Evolutionary conservation across 306 rosid species (phyloP), one percentile per base, ranked within the genome.

Genomic region (Echinosophora koreensis): DNA sequence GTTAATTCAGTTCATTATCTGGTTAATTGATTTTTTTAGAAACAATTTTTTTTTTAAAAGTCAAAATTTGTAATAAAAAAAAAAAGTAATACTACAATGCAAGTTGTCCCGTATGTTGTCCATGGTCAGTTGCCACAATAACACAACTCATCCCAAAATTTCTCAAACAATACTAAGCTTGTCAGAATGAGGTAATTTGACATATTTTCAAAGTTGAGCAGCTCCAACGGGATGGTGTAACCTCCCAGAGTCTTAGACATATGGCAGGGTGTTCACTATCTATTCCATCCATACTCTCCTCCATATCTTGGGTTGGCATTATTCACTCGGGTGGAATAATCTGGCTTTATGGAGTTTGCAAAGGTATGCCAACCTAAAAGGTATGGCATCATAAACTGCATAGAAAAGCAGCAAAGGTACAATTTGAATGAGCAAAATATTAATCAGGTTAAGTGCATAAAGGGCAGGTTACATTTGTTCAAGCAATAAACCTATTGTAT

Each of bases 331-430:
- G 47, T 80, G 9, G 69, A 59, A 55, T 83, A 88, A 27, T 88
- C 92, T 6, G 94, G 85, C 77, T 67, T 85, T 77, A 82, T 81
- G 72, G 90, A 68, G 82, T 83, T 88, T 41, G 85, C 92, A 83
- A 85, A 90, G 2, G 90, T 87, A 84, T 89, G 90, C 98, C 98
- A 94, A 60, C 98, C 97, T 66, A 94, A 65, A 64, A 89, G 90
- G 87, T 82, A 84, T 5, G 97, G 98, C 90, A 84, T 28, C 87
- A 92, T 83, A 74, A 77, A 94, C 98, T 94, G 88, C 87, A 81
- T 5, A 49, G 10, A 69, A 72, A 74, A 81, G 7, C 8, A 62
- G 15, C 52, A 71, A 28, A 77, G 22, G 57, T 59, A 81, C 50
- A 64, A 27, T 77, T 54, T 5, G 22, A 77, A 67, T 51, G 5